Percentiles rank a stretch among this genome's conserved stretches.
These are phyloP conservation scores for Domatiomyces globalis DNA, from an alignment of 2,329 filamentous ascomycete species.

Conservation along the genomic window DNA sequence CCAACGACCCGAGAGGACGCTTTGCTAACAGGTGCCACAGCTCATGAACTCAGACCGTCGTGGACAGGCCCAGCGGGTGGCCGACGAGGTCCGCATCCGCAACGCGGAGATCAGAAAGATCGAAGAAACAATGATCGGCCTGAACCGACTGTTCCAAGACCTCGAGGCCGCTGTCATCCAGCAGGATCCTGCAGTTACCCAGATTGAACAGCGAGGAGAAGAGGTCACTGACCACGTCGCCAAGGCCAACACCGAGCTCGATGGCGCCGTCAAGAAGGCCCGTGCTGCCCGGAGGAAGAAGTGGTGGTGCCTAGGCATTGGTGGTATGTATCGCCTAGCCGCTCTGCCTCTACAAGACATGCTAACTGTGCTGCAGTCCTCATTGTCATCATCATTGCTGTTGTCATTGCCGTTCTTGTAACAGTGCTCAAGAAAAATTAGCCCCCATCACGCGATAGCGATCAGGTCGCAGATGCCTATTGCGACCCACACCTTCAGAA, in stretches of 20 bases:
- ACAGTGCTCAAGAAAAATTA: background rate
- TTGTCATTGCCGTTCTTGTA: slow-evolving; percentile 33
- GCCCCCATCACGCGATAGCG: no score
- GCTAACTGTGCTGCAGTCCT: slow-evolving; percentile 28
- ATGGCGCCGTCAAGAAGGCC: slow-evolving; percentile 67
- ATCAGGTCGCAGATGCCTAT: no score
- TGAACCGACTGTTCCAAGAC: slow-evolving; percentile 77
- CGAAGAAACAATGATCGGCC: slow-evolving; percentile 73
- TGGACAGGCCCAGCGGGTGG: slow-evolving; percentile 65
- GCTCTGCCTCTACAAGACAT: background rate
- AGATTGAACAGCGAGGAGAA: slow-evolving; percentile 77
- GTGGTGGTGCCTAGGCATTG: slow-evolving; percentile 83
- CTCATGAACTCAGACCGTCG: slow-evolving; percentile 67
- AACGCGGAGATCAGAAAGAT: slow-evolving; percentile 85
- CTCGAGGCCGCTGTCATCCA: slow-evolving; percentile 74
- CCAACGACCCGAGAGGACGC: slow-evolving; percentile 7
- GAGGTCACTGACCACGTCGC: slow-evolving; percentile 72
- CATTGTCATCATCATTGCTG: slow-evolving; percentile 39
- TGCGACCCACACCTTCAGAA: no score
- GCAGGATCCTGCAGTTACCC: slow-evolving; percentile 64
- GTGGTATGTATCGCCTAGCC: slow-evolving; percentile 33
- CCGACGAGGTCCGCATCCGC: slow-evolving; percentile 66
- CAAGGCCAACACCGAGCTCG: slow-evolving; percentile 73
- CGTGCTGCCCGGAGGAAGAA: slow-evolving; percentile 77
- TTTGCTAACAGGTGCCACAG: slow-evolving; percentile 21